Conservation (phyloP, 768 basidiomycete species). For the Naganishia onofrii region DNA sequence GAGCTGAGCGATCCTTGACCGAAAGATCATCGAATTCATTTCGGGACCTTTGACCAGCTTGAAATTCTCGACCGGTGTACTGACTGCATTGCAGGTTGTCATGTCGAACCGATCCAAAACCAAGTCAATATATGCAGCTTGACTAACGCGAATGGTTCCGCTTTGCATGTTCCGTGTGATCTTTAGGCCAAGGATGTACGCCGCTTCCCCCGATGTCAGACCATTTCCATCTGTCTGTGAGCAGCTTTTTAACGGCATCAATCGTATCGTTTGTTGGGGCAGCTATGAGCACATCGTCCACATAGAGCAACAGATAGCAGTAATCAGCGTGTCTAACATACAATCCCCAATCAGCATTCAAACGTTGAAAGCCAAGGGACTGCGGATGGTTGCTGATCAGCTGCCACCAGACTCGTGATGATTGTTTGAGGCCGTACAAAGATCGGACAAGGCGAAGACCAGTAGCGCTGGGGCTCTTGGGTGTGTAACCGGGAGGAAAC, state of each 20-base stretch:
- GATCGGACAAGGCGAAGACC: slow-evolving; percentile 5
- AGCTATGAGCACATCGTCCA: slow-evolving; percentile 36
- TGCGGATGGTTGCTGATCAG: slow-evolving; percentile 20
- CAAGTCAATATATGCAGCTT: slow-evolving; percentile 32
- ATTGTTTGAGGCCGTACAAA: slow-evolving; percentile 11
- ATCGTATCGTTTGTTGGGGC: background rate
- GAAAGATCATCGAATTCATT: too few relatives aligned
- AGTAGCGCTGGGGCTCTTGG: background rate
- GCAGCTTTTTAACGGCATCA: slow-evolving; percentile 14
- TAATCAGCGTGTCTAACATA: slow-evolving; percentile 13
- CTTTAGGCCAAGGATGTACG: slow-evolving; percentile 33
- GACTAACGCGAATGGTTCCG: slow-evolving; percentile 21
- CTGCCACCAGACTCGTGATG: slow-evolving; percentile 9
- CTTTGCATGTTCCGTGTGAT: slow-evolving; percentile 13
- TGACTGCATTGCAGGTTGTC: background rate
- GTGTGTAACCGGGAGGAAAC: slow-evolving; percentile 7
- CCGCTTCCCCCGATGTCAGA: slow-evolving; percentile 27
- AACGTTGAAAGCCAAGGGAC: slow-evolving; percentile 29
- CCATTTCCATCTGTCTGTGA: slow-evolving; percentile 27
- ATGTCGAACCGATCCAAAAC: slow-evolving; percentile 27
- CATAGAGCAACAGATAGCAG: slow-evolving; percentile 32
- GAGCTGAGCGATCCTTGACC: background rate
- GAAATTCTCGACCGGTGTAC: slow-evolving; percentile 22
- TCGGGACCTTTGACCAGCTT: background rate
- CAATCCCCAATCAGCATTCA: slow-evolving; percentile 35